These are phyloP conservation scores for Polymyxa betae DNA, from an alignment of 208 protist species.

Conservation along the genomic window DNA sequence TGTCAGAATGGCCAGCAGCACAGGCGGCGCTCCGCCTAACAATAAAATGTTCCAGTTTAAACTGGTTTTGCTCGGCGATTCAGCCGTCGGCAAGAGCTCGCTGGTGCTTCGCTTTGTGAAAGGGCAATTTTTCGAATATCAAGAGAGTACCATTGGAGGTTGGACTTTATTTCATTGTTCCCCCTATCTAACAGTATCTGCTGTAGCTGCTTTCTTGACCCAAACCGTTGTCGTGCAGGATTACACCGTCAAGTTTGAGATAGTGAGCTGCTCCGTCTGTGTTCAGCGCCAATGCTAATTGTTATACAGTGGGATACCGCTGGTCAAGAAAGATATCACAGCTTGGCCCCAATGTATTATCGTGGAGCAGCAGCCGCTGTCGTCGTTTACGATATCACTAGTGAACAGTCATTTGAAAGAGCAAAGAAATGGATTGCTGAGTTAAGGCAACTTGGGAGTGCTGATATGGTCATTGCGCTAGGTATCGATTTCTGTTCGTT, in stretches of 20 bases:
- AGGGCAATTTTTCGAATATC: constrained; percentile 88
- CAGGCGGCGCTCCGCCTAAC: background rate
- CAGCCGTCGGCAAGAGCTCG: constrained; percentile 82
- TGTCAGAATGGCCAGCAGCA: no score
- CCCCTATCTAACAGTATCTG: background rate
- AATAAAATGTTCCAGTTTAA: constrained; percentile 77
- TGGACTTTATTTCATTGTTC: background rate
- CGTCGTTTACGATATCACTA: constrained; percentile 87
- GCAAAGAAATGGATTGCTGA: constrained; percentile 72
- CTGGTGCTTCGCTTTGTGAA: constrained; percentile 86
- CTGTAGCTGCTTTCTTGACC: constrained; percentile 84
- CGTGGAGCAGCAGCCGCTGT: constrained; percentile 82
- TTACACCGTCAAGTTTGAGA: constrained; percentile 87
- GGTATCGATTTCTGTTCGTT: no score
- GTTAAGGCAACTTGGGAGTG: constrained; percentile 68
- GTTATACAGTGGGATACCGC: constrained; percentile 78
- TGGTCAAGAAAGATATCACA: constrained; percentile 83
- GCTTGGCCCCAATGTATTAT: constrained; percentile 88
- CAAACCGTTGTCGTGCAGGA: constrained; percentile 85
- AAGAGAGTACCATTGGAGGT: constrained; percentile 88
- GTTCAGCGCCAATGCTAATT: background rate
- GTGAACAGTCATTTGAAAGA: constrained; percentile 65
- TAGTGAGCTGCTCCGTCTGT: constrained; percentile 57
- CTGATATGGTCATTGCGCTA: constrained; percentile 72
- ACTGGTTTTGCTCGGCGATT: constrained; percentile 83